Conservation (phyloP, 2,329 filamentous ascomycete genomes). For the Aspergillus ruber region DNA sequence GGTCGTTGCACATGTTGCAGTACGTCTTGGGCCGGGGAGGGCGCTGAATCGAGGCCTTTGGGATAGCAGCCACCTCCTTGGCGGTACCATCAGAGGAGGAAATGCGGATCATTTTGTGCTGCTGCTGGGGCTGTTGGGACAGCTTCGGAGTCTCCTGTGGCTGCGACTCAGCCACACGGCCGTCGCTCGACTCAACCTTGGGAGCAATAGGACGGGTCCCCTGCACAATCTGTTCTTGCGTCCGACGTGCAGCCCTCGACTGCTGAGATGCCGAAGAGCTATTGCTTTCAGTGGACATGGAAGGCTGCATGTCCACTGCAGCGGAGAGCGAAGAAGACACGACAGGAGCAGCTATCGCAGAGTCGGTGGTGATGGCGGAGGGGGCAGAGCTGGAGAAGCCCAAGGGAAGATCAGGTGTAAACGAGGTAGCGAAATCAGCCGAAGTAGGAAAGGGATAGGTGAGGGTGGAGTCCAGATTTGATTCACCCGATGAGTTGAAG, state of each 20-base stretch:
- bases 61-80: constrained; percentile 49
- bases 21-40: constrained; percentile 65
- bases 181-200: constrained; percentile 33
- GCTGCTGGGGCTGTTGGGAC: constrained; percentile 4
- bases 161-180: constrained; percentile 19
- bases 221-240: constrained; percentile 44
- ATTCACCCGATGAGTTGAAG: constrained; percentile 33
- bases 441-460: constrained; percentile 22
- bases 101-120: constrained; percentile 47
- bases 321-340: constrained; percentile 31
- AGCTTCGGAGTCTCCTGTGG: neutral
- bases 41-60: constrained; percentile 54
- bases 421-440: constrained; percentile 13
- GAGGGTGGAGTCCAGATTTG: constrained; percentile 28
- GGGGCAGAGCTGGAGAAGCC: constrained; percentile 33
- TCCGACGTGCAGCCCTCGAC: constrained; percentile 42
- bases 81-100: constrained; percentile 48
- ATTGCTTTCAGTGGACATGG: constrained; percentile 43
- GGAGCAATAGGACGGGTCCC: constrained; percentile 46
- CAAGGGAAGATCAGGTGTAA: constrained; percentile 14
- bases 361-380: constrained; percentile 21
- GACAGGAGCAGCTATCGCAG: constrained; percentile 7
- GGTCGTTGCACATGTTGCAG: constrained; percentile 64
- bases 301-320: constrained; percentile 46
- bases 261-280: constrained; percentile 37